These are phyloP conservation scores for Coemansia aciculifera DNA, from an alignment of 192 early-diverging fungal species.

Conservation along the genomic window DNA sequence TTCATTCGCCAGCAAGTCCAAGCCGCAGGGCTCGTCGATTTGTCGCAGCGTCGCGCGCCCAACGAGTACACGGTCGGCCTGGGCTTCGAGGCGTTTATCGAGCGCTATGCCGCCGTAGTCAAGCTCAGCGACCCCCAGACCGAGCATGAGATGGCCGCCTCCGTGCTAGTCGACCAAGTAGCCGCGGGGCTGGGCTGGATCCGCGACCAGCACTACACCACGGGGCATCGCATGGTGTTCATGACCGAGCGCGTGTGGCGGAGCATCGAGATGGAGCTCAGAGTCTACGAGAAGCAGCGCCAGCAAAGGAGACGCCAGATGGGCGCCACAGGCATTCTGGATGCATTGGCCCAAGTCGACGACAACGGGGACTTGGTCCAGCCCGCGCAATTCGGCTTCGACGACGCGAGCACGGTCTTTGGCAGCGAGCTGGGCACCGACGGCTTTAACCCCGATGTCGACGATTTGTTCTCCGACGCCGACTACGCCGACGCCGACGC, in stretches of 20 bases:
- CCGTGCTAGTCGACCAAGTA: constrained; percentile 46
- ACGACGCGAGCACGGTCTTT: constrained; percentile 32
- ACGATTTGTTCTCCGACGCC: constrained; percentile 18
- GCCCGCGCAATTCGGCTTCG: constrained; percentile 20
- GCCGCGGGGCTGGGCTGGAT: constrained; percentile 37
- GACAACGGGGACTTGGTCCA: constrained; percentile 33
- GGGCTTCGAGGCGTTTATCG: constrained; percentile 69
- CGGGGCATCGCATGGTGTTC: constrained; percentile 62
- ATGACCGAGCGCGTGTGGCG: constrained; percentile 79
- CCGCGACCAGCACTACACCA: constrained; percentile 51
- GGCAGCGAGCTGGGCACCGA: constrained; percentile 38
- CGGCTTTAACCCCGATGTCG: constrained; percentile 21
- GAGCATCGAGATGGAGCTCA: constrained; percentile 71
- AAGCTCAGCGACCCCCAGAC: background rate
- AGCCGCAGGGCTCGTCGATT: constrained; percentile 68
- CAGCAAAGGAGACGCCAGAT: constrained; percentile 20
- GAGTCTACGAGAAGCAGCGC: constrained; percentile 60
- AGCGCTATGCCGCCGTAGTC: constrained; percentile 67
- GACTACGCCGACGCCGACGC: constrained; percentile 27
- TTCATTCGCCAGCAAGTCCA: constrained; percentile 70
- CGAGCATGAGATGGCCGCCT: constrained; percentile 17
- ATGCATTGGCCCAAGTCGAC: constrained; percentile 31
- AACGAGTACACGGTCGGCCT: constrained; percentile 72
- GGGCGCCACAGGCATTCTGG: constrained; percentile 38
- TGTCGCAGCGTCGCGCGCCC: constrained; percentile 64